Evolutionary conservation across 331 rosid genomes (phyloP), one percentile per base, ranked within the genome.

Genomic region (Acacia concinna): DNA sequence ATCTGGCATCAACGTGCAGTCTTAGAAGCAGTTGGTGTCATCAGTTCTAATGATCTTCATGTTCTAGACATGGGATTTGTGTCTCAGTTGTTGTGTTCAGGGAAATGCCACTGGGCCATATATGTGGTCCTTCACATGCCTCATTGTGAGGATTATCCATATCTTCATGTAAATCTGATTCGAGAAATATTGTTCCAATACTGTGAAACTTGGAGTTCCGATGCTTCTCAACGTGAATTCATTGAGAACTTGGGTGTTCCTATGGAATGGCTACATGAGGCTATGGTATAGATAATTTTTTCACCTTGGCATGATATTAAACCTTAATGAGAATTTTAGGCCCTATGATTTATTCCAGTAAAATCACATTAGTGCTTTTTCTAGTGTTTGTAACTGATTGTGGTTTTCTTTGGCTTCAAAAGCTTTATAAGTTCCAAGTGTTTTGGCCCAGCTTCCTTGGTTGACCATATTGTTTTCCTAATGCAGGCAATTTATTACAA

Each of bases 101-200:
- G 97, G 73, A 83, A 93, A 88, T 93, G 92, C 21, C 98, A 95
- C 69, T 95, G 98, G 99, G 98, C 98, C 76, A 88, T 95, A 85
- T 95, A 95, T 84, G 99, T 95, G 85, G 90, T 85, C 85, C 98
- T 95, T 82, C 99, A 95, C 87, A 78, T 93, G 91, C 87, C 94
- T 32, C 70, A 86, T 51, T 84, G 80, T 34, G 97, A 93, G 81
- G 94, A 93, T 82, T 93, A 81, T 83, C 98, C 97, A 32, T 90
- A 83, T 87, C 92, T 93, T 71, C 98, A 93, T 64, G 91, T 89
- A 62, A 90, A 91, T 84, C 79, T 91, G 77, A 93, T 95, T 88
- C 90, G 90, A 70, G 99, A 95, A 86, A 95, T 95, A 80, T 81
- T 95, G 83, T 93, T 95, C 86, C 97, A 93, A 76, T 93, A 95